phyloP scores from a whole-genome alignment of 2,329 filamentous ascomycete species.

The Lizonia empirigonia region DNA sequence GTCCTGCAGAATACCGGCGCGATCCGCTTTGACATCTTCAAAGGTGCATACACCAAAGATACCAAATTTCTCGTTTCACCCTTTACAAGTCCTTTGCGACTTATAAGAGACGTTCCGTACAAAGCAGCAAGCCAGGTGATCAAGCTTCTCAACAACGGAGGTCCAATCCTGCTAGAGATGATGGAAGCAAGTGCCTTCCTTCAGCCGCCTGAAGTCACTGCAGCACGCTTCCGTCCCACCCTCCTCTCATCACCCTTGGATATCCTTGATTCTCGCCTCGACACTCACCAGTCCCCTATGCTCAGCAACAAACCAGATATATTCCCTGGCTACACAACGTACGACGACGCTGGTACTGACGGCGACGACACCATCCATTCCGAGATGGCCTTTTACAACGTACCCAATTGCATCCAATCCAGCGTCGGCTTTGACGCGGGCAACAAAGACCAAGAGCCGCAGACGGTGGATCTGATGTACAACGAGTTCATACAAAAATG shows the following conservation, averaged over 20 bases:
- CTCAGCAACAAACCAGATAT: slow-evolving; percentile 40
- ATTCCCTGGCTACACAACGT: slow-evolving; percentile 85
- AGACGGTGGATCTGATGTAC: slow-evolving; percentile 85
- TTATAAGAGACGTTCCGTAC: slow-evolving; percentile 82
- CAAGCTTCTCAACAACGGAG: slow-evolving; percentile 62
- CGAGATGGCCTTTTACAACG: slow-evolving; percentile 72
- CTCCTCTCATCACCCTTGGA: not conserved
- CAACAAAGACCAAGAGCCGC: slow-evolving; percentile 56
- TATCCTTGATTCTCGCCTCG: not conserved
- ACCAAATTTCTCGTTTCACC: slow-evolving; percentile 85
- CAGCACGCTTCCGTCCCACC: slow-evolving; percentile 25
- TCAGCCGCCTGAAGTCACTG: slow-evolving; percentile 54
- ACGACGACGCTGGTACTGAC: slow-evolving; percentile 79
- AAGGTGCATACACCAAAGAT: slow-evolving; percentile 87
- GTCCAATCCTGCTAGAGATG: slow-evolving; percentile 54
- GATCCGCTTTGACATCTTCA: slow-evolving; percentile 93
- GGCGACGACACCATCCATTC: slow-evolving; percentile 90
- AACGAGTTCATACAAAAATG: slow-evolving; percentile 88
- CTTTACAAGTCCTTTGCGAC: slow-evolving; percentile 79
- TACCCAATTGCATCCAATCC: slow-evolving; percentile 84
- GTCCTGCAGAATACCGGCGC: slow-evolving; percentile 87
- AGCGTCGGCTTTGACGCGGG: slow-evolving; percentile 64
- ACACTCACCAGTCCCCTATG: slow-evolving; percentile 17
- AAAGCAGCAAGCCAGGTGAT: slow-evolving; percentile 72
- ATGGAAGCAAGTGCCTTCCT: slow-evolving; percentile 44